Base-by-base conservation (phyloP, 1,139 yeast species). In the Candida labiduridarum region DNA sequence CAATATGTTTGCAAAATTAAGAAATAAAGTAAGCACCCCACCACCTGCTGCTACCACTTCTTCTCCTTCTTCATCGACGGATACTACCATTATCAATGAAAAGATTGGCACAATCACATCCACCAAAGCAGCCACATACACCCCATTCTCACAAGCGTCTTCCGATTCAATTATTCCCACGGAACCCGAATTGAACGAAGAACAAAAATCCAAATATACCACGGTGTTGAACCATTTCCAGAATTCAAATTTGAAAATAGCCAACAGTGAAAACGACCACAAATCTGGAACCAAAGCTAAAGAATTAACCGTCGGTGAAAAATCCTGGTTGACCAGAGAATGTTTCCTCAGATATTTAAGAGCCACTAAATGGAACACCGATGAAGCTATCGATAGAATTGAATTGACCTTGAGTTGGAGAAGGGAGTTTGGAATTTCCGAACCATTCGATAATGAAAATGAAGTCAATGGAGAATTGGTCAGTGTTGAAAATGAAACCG, bases 191-290 rank as follows among this genome's bases (percentile, higher is more conserved):
- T 72, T 92, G 45, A 73, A 80, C 0, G 64, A 65, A 1, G 84
- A 79, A 18, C 87, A 94, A 66, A 65, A 74, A 51, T 66, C 64
- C 15, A 86, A 84, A 69, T 92, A 86, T 61, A 60, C 71, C 15
- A 65, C 68, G 22, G 89, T 91, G 0, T 71, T 85, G 48, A 65
- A 70, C 41, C 83, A 88, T 66, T 87, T 90, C 65, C 73, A 73
- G 50, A 66, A 77, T 46, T 72, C 76, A 0, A 79, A 74, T 6
- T 67, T 78, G 45, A 57, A 57, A 19, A 63, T 79, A 4, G 72
- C 79, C 0, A 56, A 61, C 5, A 68, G 69, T 36, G 85, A 82
- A 60, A 72, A 72, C n/a, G 63, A 67, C 43, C 65, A 64, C 49
- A 71, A 72, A 55, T 57, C 54, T 42, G 62, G 64, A 48, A 66